Evolutionary conservation across 345 rosid species (phyloP), one percentile per base, ranked within the genome.

Genomic region (Fremontodendron californicum): DNA sequence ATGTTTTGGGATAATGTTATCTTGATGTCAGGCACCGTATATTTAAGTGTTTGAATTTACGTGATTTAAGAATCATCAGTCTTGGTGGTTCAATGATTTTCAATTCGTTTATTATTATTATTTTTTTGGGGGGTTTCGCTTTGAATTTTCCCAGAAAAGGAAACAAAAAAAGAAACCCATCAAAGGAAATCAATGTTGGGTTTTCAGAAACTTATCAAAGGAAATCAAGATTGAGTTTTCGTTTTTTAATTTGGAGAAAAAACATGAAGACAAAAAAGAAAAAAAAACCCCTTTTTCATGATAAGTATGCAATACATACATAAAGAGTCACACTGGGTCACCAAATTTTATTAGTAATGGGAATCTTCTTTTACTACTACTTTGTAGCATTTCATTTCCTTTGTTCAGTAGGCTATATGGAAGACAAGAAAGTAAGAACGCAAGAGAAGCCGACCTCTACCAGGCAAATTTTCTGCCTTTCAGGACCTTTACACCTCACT

Each of bases 401-500:
- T 45, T 33, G 60, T 33, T 11, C 51, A 65, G n/a, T n/a, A n/a
- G 74, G 66, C 13, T 55, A 48, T 19, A 80, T 61, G 79, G 35
- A 76, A 40, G 82, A 49, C 29, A 48, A 21, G 65, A 70, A 60
- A 49, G 11, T 10, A n/a, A 69, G 18, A 9, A 74, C 6, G 51
- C 75, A 61, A 54, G 74, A 60, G 13, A 23, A 55, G 11, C 75
- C 75, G 57, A 71, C 79, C 25, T 78, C 86, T 25, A 79, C 72
- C 55, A 81, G 85, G 72, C 82, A 90, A 82, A 84, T 83, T 27
- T 88, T 90, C 77, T 75, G 74, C 75, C 40, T 82, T 15, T 85
- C 86, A 58, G 93, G 96, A 64, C 93, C 96, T 5, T 77, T 83
- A 54, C 86, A 88, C 42, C 83, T 91, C 65, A 76, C 87, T 71